Evolutionary conservation across 1,139 yeast species (phyloP), one percentile per base, ranked within the genome.

Genomic region (Candida sanyaensis): DNA sequence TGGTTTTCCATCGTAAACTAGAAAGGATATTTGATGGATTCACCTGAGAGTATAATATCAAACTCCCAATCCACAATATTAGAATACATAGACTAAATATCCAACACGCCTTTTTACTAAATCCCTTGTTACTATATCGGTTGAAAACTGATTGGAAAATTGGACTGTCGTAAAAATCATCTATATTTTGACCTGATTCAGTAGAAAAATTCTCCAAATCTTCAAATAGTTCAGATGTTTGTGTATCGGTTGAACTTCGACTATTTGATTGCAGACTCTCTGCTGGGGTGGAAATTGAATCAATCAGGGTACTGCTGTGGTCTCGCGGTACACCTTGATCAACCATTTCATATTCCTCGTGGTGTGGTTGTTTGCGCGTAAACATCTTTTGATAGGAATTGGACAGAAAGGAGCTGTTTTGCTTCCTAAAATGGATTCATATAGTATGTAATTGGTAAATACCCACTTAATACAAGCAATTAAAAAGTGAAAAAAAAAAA

Each of bases 21-120:
- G 62, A 47, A 1, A 68, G 57, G 2, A 63, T 39, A 17, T 58
- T 55, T 1, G 53, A 42, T 1, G 69, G 63, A 11, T 62, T 53
- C 6, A 61, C 56, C 42, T 62, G 62, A 10, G 78, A 63, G 53
- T 75, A 75, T 1, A 63, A 47, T 5, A 73, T 44, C 2, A 73
- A 40, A 0, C 66, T 65, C 1, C 59, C 31, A 2, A 68, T 23
- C 80, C 80, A 75, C 10, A 56, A 12, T 3, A 39, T 31, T 2
- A 51, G 10, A 5, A 52, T 23, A 54, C 41, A 5, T 45, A 49
- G 9, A 49, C 50, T 32, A 41, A 31, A 24, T 42, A 21, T 21
- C 32, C 47, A 45, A 44, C 53, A 55, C 13, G 40, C 33, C 42
- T 47, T 53, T 44, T 37, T 49, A 42, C 40, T 50, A 31, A 26